These are phyloP conservation scores for Colletotrichum theobromicola DNA, from an alignment of 2,329 filamentous ascomycete genomes.

Conservation along the genomic window DNA sequence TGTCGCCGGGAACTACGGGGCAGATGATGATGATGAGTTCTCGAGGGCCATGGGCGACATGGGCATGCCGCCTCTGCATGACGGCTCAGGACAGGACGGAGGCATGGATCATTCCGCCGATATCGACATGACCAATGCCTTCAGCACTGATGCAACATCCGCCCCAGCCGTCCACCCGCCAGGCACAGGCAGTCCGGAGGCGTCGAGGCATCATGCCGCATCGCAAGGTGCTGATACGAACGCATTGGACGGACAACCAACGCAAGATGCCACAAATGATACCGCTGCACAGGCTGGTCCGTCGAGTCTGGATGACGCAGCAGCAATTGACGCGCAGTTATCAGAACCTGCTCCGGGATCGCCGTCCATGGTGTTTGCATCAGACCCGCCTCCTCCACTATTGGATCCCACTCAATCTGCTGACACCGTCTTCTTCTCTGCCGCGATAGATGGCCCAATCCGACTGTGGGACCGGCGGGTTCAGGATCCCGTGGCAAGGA, in stretches of 20 bases:
- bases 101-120: constrained; percentile 43
- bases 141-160: constrained; percentile 30
- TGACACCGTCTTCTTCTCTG: constrained; percentile 84
- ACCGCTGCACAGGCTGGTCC: neutral
- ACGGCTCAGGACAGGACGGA: constrained; percentile 43
- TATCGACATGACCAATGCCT: constrained; percentile 44
- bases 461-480: constrained; percentile 92
- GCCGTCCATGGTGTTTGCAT: constrained; percentile 42
- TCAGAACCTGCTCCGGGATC: constrained; percentile 30
- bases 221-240: neutral
- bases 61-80: constrained; percentile 35
- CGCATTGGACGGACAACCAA: neutral
- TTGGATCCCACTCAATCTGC: constrained; percentile 65
- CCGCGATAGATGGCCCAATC: constrained; percentile 84
- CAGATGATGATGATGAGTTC: constrained; percentile 85
- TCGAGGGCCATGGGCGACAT: constrained; percentile 70
- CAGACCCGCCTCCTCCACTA: constrained; percentile 41
- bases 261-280: neutral
- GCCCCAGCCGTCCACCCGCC: constrained; percentile 30
- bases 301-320: neutral
- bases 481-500: constrained; percentile 77
- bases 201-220: neutral
- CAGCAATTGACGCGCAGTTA: neutral
- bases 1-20: constrained; percentile 57
- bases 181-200: constrained; percentile 5